phyloP scores from a whole-genome alignment of 2,329 filamentous ascomycete species.

The Coniochaeta pulveracea region DNA sequence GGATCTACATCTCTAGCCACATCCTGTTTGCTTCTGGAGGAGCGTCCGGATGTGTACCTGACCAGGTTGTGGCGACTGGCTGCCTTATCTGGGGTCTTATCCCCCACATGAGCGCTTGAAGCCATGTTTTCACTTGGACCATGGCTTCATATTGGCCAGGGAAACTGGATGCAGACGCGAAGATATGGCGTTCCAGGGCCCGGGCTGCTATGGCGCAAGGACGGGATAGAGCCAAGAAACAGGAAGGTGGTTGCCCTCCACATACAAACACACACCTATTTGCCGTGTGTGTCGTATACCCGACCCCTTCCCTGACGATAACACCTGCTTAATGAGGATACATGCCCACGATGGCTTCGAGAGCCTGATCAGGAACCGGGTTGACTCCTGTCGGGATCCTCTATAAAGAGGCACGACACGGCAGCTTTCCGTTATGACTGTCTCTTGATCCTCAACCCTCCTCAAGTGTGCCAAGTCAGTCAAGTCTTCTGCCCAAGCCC shows the following conservation, averaged over 20 bases:
- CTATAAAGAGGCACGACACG: constrained; percentile 2
- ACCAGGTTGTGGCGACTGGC: not conserved
- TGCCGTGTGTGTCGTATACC: not conserved
- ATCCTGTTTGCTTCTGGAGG: too few relatives aligned
- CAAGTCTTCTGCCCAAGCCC: constrained; percentile 1
- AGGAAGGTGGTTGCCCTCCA: constrained; percentile 2
- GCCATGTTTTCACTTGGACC: too few relatives aligned
- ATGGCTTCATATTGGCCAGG: too few relatives aligned
- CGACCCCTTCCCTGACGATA: constrained; percentile 2
- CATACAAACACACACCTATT: too few relatives aligned
- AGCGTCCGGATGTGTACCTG: not conserved
- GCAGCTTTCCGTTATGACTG: not conserved
- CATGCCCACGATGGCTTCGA: too few relatives aligned
- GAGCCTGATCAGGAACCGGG: not conserved
- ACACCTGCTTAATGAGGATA: constrained; percentile 6
- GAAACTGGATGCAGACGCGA: too few relatives aligned
- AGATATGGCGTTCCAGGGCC: too few relatives aligned
- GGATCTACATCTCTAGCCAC: constrained; percentile 4
- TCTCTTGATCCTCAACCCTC: not conserved
- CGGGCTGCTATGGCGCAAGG: too few relatives aligned
- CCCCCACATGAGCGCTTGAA: not conserved
- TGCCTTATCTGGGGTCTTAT: constrained; percentile 2
- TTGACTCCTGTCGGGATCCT: not conserved
- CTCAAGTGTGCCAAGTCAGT: not conserved
- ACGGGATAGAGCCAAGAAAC: not conserved